Conservation (phyloP, 495 filamentous ascomycete genomes). For the Hypoxylon trugodes region DNA sequence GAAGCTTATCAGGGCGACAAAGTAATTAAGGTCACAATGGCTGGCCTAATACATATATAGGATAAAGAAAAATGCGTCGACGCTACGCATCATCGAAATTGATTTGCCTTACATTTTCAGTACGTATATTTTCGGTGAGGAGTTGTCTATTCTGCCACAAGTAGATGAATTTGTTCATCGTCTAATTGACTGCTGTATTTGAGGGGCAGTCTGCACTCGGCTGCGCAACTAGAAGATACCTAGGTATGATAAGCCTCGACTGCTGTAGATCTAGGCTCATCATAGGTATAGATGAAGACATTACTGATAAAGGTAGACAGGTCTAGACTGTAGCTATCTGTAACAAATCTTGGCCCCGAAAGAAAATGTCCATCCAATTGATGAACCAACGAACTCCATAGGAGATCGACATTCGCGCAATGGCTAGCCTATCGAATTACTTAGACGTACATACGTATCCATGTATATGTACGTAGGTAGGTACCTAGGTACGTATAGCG, state of each 20-base stretch:
- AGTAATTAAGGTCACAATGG: conserved; percentile 6
- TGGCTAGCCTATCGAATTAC: conserved; percentile 21
- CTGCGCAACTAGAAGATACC: too few relatives aligned
- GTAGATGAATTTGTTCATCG: too few relatives aligned
- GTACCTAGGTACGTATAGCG: too few relatives aligned
- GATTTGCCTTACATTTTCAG: too few relatives aligned
- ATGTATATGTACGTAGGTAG: background rate
- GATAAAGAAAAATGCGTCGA: conserved; percentile 18
- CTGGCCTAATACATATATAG: conserved; percentile 13
- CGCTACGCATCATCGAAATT: too few relatives aligned
- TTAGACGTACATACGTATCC: conserved; percentile 2
- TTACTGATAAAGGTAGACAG: conserved; percentile 5
- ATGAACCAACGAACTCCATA: conserved; percentile 9
- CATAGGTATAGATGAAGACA: too few relatives aligned
- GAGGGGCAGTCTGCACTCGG: too few relatives aligned
- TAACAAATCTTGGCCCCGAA: background rate
- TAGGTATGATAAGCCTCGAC: too few relatives aligned
- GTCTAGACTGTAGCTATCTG: conserved; percentile 20
- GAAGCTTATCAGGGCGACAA: conserved; percentile 23
- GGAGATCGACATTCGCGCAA: conserved; percentile 8
- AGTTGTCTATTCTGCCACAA: too few relatives aligned
- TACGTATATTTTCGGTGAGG: too few relatives aligned
- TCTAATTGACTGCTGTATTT: too few relatives aligned
- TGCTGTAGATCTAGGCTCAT: too few relatives aligned
- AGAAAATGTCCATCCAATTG: conserved; percentile 1